Evolutionary conservation across 495 filamentous ascomycete species (phyloP).

Genomic region (Ramalina peruviana): DNA sequence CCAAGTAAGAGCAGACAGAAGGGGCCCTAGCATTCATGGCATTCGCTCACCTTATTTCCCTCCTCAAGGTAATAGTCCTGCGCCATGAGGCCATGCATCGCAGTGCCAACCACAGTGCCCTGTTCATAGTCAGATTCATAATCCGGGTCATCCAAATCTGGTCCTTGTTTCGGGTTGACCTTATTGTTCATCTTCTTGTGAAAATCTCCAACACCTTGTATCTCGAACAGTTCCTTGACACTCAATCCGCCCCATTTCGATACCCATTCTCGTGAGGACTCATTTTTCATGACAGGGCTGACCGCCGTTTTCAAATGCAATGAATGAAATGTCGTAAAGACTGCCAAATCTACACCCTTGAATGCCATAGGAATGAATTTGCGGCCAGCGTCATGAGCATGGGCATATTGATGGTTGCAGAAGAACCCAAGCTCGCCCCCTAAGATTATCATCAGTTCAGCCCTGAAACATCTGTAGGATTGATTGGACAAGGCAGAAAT

Average conservation of each 20-base stretch:
- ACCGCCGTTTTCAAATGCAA: not conserved
- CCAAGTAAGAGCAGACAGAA: no score
- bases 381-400: slow-evolving; percentile 7
- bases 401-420: slow-evolving; percentile 26
- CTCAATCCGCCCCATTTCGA: no score
- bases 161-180: no score
- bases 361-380: slow-evolving; percentile 10
- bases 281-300: not conserved
- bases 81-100: no score
- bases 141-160: no score
- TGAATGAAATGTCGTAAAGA: slow-evolving; percentile 4
- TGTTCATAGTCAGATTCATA: no score
- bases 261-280: no score
- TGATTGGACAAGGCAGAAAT: no score
- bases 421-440: slow-evolving; percentile 20
- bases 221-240: not conserved
- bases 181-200: not conserved
- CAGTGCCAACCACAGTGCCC: no score
- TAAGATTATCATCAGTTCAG: slow-evolving; percentile 5
- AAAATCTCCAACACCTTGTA: not conserved
- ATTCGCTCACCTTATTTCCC: no score
- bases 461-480: not conserved
- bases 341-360: slow-evolving; percentile 17
- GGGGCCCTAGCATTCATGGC: no score
- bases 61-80: no score